A percentile compares a stretch with the other conserved stretches of the same genome.
Conservation (phyloP, 257 asterid genomes). For the Craterostigma plantagineum region DNA sequence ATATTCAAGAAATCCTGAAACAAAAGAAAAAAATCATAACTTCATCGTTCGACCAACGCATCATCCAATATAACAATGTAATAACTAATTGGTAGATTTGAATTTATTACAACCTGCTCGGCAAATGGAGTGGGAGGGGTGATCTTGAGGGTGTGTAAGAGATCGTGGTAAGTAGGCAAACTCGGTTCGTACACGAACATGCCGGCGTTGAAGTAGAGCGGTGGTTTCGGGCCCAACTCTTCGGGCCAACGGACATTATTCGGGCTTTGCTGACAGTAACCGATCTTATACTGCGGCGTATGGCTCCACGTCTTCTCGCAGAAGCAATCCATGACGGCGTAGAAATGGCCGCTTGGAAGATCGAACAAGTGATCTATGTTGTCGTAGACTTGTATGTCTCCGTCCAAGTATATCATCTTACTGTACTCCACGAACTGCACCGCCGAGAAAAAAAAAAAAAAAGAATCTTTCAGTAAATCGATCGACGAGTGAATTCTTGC, state of each 20-base stretch:
- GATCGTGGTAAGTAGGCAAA: slow-evolving; percentile 28
- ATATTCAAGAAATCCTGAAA: slow-evolving; percentile 28
- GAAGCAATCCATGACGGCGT: slow-evolving; percentile 44
- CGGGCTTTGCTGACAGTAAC: slow-evolving; percentile 40
- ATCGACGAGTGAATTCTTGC: no score
- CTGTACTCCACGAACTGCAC: slow-evolving; percentile 45
- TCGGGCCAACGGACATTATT: slow-evolving; percentile 23
- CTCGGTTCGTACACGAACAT: slow-evolving; percentile 38
- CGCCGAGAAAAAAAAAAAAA: no score
- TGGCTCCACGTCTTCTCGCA: slow-evolving; percentile 37
- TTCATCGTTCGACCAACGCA: no score
- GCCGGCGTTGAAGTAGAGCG: slow-evolving; percentile 43
- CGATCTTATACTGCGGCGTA: slow-evolving; percentile 22
- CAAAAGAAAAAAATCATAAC: neutral
- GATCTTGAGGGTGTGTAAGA: slow-evolving; percentile 12
- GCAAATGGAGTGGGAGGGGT: slow-evolving; percentile 33
- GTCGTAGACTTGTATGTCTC: slow-evolving; percentile 34
- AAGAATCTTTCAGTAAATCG: neutral
- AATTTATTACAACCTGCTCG: slow-evolving; percentile 22
- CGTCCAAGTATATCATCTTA: slow-evolving; percentile 40
- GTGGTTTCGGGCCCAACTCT: slow-evolving; percentile 22
- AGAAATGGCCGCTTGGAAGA: slow-evolving; percentile 15
- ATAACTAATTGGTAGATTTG: neutral
- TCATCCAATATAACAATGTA: no score
- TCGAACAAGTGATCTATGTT: slow-evolving; percentile 34